phyloP scores from a whole-genome alignment of 345 rosid genomes.

The Rhizophora apiculata region DNA sequence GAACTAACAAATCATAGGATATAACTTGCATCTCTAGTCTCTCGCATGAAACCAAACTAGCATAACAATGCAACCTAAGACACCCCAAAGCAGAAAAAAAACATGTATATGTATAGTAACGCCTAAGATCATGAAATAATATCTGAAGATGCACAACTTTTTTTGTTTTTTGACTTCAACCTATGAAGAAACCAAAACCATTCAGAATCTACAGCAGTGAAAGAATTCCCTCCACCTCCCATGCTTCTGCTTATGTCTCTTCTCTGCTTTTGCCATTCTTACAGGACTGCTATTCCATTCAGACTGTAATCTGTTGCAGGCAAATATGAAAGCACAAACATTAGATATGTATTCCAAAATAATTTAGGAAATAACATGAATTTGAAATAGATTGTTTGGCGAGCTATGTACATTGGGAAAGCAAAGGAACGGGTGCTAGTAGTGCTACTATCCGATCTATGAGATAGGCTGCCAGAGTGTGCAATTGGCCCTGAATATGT shows the following conservation, averaged over 20 bases:
- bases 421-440: slow-evolving; percentile 91
- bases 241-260: slow-evolving; percentile 46
- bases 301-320: slow-evolving; percentile 59
- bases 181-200: slow-evolving; percentile 31
- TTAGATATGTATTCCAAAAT: neutral
- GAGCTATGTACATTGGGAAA: slow-evolving; percentile 63
- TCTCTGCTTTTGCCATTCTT: slow-evolving; percentile 76
- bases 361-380: neutral
- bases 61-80: neutral
- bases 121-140: slow-evolving; percentile 13
- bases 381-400: neutral
- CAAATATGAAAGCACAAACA: neutral
- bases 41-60: slow-evolving; percentile 6
- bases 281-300: slow-evolving; percentile 96
- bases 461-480: slow-evolving; percentile 73
- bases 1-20: neutral
- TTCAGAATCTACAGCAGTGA: slow-evolving; percentile 91
- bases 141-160: slow-evolving; percentile 11
- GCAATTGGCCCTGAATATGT: slow-evolving; percentile 64
- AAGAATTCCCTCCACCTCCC: slow-evolving; percentile 60
- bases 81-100: slow-evolving; percentile 6
- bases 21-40: slow-evolving; percentile 1
- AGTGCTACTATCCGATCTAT: slow-evolving; percentile 87
- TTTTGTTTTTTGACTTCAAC: slow-evolving; percentile 11
- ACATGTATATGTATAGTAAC: slow-evolving; percentile 12